A percentile compares a stretch with the other conserved stretches of the same genome.
phyloP scores from a whole-genome alignment of 2,329 filamentous ascomycete species.

The Dendryphion nanum region DNA sequence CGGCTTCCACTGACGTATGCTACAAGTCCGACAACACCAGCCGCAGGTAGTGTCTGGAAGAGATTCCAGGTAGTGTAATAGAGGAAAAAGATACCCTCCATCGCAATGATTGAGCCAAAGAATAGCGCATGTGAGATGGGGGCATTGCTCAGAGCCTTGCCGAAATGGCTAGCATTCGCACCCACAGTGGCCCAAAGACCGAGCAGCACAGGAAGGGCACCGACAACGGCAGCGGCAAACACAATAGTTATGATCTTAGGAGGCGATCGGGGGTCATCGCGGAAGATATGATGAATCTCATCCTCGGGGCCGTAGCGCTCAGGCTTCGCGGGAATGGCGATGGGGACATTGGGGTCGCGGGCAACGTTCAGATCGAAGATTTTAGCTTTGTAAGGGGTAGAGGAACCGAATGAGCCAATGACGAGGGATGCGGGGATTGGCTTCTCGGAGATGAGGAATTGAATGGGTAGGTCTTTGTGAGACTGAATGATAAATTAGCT shows the following conservation, averaged over 20 bases:
- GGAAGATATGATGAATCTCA: slow-evolving; percentile 92
- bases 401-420: slow-evolving; percentile 80
- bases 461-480: slow-evolving; percentile 82
- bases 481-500: slow-evolving; percentile 56
- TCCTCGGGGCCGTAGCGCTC: slow-evolving; percentile 79
- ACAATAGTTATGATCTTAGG: slow-evolving; percentile 75
- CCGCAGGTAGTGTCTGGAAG: slow-evolving; percentile 80
- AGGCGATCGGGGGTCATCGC: slow-evolving; percentile 73
- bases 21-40: slow-evolving; percentile 64
- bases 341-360: slow-evolving; percentile 60
- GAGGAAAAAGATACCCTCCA: slow-evolving; percentile 90
- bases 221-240: slow-evolving; percentile 72
- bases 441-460: slow-evolving; percentile 67
- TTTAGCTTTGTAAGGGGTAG: slow-evolving; percentile 64
- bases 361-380: slow-evolving; percentile 72
- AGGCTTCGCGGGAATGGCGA: slow-evolving; percentile 63
- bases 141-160: slow-evolving; percentile 70
- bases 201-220: slow-evolving; percentile 71
- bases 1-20: slow-evolving; percentile 85
- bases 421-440: slow-evolving; percentile 79
- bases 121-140: slow-evolving; percentile 82
- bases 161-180: slow-evolving; percentile 76
- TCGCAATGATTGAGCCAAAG: slow-evolving; percentile 79
- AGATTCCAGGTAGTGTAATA: slow-evolving; percentile 93
- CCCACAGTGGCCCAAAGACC: slow-evolving; percentile 75